Base-by-base conservation (phyloP, 306 rosid genomes). In the Begonia loranthoides region DNA sequence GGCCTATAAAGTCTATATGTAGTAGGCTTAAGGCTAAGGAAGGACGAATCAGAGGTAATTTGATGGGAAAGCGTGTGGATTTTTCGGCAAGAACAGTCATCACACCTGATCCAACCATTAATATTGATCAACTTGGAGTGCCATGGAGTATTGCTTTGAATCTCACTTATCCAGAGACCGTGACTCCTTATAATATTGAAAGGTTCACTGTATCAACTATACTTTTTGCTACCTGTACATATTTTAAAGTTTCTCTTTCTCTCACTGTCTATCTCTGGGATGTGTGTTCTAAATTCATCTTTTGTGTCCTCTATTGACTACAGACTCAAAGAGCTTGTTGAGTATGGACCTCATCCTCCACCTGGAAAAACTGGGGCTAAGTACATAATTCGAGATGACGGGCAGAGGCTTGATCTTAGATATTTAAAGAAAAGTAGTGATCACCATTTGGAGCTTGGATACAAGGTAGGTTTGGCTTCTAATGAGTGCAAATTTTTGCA, bases 361-460 rank as follows among this genome's bases (percentile, higher is more conserved):
- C 95, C 99, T 17, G 99, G 99, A 46, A 90, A 90, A 86, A 90
- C 99, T 57, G 99, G 99, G 74, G 99, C 99, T 33, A 90, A 86
- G 81, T 90, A 90, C 66, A 90, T 90, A 52, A 90, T 90, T 70
- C 79, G 99, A 50, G 95, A 90, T 77, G 96, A 90, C 49, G 99
- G 99, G 24, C 99, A 90, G 70, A 74, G 99, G 79, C 99, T 90
- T 49, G 99, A 90, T 74, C 99, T 90, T 58, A 81, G 99, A 51
- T 90, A 82, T 79, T 72, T 86, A 61, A 90, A 86, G 82, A 90
- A 90, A 71, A 90, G 96, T 60, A 90, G 99, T 7, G 95, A 90
- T 71, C 96, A 90, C 73, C 99, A 90, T 79, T 77, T 90, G 82
- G 99, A 90, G 80, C 99, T 86, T 54, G 99, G 99, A 63, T 90